A percentile compares a stretch with the other conserved stretches of the same genome.
phyloP scores from a whole-genome alignment of 257 asterid genomes.

The Solanum pinnatisectum region DNA sequence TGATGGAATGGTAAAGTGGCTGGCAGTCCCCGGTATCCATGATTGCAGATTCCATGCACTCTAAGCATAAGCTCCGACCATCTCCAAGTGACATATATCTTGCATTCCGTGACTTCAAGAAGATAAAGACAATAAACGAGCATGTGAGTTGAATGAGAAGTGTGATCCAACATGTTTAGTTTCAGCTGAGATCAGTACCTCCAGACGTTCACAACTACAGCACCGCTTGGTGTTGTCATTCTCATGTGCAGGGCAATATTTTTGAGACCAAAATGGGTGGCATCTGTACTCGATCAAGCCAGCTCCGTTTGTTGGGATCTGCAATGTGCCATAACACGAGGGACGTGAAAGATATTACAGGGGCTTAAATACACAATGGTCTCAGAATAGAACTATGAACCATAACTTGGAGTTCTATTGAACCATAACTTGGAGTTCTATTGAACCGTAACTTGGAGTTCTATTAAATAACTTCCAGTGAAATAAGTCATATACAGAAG shows the following conservation, averaged over 20 bases:
- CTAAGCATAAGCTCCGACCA: conserved; percentile 88
- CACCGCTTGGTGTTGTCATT: conserved; percentile 88
- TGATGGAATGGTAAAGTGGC: conserved; percentile 78
- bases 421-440: no score
- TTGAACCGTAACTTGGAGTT: not conserved
- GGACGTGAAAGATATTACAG: not conserved
- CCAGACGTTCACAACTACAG: conserved; percentile 97
- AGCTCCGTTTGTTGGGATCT: conserved; percentile 86
- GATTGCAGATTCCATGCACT: conserved; percentile 94
- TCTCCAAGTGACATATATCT: conserved; percentile 75
- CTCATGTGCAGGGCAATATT: conserved; percentile 92
- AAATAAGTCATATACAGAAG: not conserved
- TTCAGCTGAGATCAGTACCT: conserved; percentile 26
- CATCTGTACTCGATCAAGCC: conserved; percentile 92
- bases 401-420: not conserved
- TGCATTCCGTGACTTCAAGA: conserved; percentile 52
- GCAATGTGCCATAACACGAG: conserved; percentile 8
- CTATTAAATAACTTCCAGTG: not conserved
- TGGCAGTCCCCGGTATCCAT: conserved; percentile 98
- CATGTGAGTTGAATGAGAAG: not conserved
- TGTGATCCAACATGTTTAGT: not conserved
- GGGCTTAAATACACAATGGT: not conserved
- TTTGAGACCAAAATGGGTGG: conserved; percentile 97
- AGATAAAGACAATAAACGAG: not conserved
- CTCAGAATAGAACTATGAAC: not conserved